phyloP scores from a whole-genome alignment of 805 yeast genomes.

The Starmerella bacillaris region DNA sequence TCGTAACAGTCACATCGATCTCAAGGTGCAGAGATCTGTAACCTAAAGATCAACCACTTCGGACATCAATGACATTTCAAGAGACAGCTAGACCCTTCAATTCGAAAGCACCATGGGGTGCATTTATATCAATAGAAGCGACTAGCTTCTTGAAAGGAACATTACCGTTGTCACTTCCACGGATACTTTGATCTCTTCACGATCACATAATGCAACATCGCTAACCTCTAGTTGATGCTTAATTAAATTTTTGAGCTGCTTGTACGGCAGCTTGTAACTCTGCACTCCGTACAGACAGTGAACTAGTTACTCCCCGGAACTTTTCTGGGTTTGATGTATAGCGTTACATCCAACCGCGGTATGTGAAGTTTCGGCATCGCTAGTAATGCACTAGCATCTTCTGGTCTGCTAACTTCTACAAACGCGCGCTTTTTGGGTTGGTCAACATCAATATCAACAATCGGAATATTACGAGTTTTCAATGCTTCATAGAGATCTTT shows the following conservation, averaged over 20 bases:
- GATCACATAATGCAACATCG: slow-evolving; percentile 99
- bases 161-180: slow-evolving; percentile 93
- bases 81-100: slow-evolving; percentile 92
- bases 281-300: no score
- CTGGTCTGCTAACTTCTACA: no score
- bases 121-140: slow-evolving; percentile 96
- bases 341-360: no score
- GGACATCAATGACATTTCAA: slow-evolving; percentile 93
- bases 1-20: slow-evolving; percentile 75
- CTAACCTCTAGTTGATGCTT: slow-evolving; percentile 79
- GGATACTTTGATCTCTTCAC: slow-evolving; percentile 90
- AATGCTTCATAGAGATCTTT: no score
- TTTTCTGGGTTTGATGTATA: no score
- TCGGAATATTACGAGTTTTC: no score
- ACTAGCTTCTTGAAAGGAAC: slow-evolving; percentile 96
- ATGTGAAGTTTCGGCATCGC: no score
- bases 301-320: no score
- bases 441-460: slow-evolving; percentile 12
- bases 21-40: slow-evolving; percentile 97
- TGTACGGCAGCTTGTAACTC: no score
- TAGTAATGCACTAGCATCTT: no score
- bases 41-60: slow-evolving; percentile 77
- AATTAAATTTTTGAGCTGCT: slow-evolving; percentile 91
- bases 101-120: slow-evolving; percentile 91
- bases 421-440: slow-evolving; percentile 20